Conservation (phyloP, 2,329 filamentous ascomycete genomes). For the Aspergillus candidus region DNA sequence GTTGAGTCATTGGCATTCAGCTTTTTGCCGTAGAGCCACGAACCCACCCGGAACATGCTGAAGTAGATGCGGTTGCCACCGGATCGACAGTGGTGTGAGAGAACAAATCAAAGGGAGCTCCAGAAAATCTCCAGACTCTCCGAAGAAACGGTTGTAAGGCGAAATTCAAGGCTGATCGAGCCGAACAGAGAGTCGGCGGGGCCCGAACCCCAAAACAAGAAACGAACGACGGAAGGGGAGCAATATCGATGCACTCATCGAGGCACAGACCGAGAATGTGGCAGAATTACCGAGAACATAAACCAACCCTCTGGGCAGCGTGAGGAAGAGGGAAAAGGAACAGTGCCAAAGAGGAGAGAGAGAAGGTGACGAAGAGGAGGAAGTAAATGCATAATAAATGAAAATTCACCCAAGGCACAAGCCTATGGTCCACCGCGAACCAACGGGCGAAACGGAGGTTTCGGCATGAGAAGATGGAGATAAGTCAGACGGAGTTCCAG, state of each 20-base stretch:
- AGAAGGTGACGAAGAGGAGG: conserved; percentile 1
- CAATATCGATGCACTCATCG: conserved; percentile 22
- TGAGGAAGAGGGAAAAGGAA: conserved; percentile 1
- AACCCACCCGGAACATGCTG: conserved; percentile 38
- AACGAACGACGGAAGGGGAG: conserved; percentile 19
- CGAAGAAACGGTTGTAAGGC: not conserved
- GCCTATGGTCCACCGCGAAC: too few species aligned
- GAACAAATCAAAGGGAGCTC: not conserved
- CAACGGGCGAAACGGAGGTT: too few species aligned
- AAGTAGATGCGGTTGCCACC: not conserved
- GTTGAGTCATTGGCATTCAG: conserved; percentile 39
- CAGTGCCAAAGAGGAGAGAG: not conserved
- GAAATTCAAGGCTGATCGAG: conserved; percentile 5
- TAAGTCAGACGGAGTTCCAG: too few species aligned
- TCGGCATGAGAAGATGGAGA: too few species aligned
- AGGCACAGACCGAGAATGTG: conserved; percentile 9
- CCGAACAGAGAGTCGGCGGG: conserved; percentile 11
- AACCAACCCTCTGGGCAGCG: conserved; percentile 6
- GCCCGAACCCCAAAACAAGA: conserved; percentile 12
- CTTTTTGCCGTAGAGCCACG: conserved; percentile 43
- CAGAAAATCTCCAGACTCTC: conserved; percentile 3
- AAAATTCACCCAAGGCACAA: not conserved
- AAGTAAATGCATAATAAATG: conserved; percentile 4
- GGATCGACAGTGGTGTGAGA: not conserved
- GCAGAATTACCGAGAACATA: conserved; percentile 18